These are phyloP conservation scores for Knoxdaviesia proteae DNA, from an alignment of 2,329 filamentous ascomycete genomes.

Conservation along the genomic window DNA sequence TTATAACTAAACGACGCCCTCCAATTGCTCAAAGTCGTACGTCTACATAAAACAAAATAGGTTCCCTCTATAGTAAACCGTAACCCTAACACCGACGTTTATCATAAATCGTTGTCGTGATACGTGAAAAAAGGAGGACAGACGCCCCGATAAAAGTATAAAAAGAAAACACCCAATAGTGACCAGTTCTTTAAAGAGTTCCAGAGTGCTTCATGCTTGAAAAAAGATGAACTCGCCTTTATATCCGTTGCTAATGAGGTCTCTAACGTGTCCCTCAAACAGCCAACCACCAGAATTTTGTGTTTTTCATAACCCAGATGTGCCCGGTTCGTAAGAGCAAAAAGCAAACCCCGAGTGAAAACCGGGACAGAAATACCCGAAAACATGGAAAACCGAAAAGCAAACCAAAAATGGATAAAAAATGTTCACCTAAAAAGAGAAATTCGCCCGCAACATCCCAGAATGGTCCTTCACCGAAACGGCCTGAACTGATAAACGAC, in stretches of 20 bases:
- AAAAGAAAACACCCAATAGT: neutral
- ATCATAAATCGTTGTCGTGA: neutral
- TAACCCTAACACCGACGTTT: neutral
- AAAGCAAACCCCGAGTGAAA: conserved; percentile 3
- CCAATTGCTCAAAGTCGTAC: neutral
- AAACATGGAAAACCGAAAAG: conserved; percentile 1
- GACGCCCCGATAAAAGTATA: neutral
- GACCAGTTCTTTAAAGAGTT: conserved; percentile 3
- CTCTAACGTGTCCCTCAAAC: no score
- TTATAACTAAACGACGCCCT: neutral
- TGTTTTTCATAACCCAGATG: neutral
- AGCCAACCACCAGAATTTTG: no score
- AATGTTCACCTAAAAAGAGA: no score
- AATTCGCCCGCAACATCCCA: no score
- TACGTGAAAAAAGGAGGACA: no score
- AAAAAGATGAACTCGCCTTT: no score
- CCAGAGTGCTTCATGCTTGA: conserved; percentile 5
- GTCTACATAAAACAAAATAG: neutral
- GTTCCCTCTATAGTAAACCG: neutral
- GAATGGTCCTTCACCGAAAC: neutral
- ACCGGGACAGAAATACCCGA: conserved; percentile 3
- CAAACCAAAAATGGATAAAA: neutral
- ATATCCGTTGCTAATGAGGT: no score
- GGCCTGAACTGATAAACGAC: neutral
- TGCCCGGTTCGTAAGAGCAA: conserved; percentile 3